A percentile compares a stretch with the other conserved stretches of the same genome.
Evolutionary conservation across 2,329 filamentous ascomycete genomes (phyloP).

Genomic region (Cucurbitaria berberidis): DNA sequence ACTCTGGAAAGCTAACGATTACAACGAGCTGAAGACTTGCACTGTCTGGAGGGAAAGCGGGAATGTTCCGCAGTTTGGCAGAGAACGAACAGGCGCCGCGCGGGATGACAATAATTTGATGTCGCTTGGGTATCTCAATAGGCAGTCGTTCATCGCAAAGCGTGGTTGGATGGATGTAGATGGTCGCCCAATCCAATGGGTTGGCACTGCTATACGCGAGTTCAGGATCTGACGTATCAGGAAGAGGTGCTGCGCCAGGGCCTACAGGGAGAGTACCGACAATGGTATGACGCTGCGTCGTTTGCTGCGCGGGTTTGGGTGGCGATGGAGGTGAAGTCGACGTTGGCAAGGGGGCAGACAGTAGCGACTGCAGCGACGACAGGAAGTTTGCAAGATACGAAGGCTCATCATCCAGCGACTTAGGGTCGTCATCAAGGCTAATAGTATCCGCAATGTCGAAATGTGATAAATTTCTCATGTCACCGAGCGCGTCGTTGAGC

Average conservation of each 20-base stretch:
- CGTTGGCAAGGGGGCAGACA: slow-evolving; percentile 33
- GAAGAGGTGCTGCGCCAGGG: slow-evolving; percentile 71
- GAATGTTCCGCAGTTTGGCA: slow-evolving; percentile 84
- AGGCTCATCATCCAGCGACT: slow-evolving; percentile 31
- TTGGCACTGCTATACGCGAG: slow-evolving; percentile 35
- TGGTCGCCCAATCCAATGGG: slow-evolving; percentile 70
- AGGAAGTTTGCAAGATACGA: slow-evolving; percentile 45
- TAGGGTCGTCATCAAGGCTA: slow-evolving; percentile 34
- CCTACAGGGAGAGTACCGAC: slow-evolving; percentile 63
- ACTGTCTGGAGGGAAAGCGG: slow-evolving; percentile 69
- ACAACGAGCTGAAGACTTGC: slow-evolving; percentile 79
- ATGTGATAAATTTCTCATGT: slow-evolving; percentile 32
- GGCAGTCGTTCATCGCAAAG: slow-evolving; percentile 68
- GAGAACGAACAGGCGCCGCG: slow-evolving; percentile 86
- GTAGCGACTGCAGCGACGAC: slow-evolving; percentile 44
- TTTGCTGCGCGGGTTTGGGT: slow-evolving; percentile 9
- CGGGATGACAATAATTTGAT: slow-evolving; percentile 82
- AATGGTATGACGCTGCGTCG: slow-evolving; percentile 39
- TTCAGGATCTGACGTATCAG: slow-evolving; percentile 59
- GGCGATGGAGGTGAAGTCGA: slow-evolving; percentile 13
- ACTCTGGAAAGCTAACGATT: slow-evolving; percentile 69
- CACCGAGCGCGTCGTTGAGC: slow-evolving; percentile 28
- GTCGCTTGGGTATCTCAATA: slow-evolving; percentile 55
- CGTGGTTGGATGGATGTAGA: slow-evolving; percentile 72
- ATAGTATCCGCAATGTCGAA: slow-evolving; percentile 27